Evolutionary conservation across 331 rosid genomes (phyloP), one percentile per base, ranked within the genome.

Genomic region (Cydonia oblonga): DNA sequence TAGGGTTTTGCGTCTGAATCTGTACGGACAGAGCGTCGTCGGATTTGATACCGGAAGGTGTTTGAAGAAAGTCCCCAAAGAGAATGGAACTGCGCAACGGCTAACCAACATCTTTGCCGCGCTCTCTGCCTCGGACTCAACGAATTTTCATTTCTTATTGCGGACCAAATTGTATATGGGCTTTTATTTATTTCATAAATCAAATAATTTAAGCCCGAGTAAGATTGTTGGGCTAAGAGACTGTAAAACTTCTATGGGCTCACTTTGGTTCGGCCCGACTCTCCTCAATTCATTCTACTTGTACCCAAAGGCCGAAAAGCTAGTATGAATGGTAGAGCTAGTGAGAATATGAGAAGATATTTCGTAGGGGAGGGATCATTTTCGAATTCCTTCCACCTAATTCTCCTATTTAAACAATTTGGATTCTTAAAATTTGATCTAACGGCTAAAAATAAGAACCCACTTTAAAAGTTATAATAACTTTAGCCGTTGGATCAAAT

Each of bases 61-160:
- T 84, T 92, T 85, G 96, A 85, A 51, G 79, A 72, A 88, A 84
- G 87, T 88, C 90, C 89, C 76, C 26, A 76, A 11, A 79, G 88
- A 85, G 66, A 81, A 74, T 3, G 77, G 80, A 24, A 64, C 61
- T 62, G 51, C 6, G 74, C 80, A 38, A 67, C 80, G 84, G 69
- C 79, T 7, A n/a, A 70, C 72, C 19, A 84, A 54, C 93, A 86
- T 89, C 70, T 81, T 49, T 81, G 6, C 40, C 76, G 69, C 80
- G 62, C 80, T 14, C 67, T 10, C 13, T 40, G 59, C 32, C 69
- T 32, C 15, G 12, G 22, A 1, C 23, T 16, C 24, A n/a, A 9
- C 68, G 33, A 18, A 5, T 6, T 29, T 40, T 72, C 12, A 3
- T 10, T 29, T 24, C 28, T 64, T 64, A 23, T 28, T 49, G 66